Evolutionary conservation across 1,284 basidiomycete species (phyloP).

Genomic region (Omphalotus olearius): DNA sequence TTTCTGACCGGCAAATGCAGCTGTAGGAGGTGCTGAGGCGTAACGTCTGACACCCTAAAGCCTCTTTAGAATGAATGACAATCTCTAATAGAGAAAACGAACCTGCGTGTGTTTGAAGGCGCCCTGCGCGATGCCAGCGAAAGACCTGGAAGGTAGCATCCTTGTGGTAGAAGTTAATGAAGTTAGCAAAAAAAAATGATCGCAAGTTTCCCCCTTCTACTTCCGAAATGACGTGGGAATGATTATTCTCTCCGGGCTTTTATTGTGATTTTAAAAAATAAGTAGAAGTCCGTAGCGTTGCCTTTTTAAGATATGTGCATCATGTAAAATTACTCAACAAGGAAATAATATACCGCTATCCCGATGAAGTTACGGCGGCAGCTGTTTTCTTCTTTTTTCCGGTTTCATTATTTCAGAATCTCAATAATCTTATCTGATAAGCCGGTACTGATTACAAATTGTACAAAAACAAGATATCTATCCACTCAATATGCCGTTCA

Average conservation of each 20-base stretch:
- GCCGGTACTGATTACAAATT: neutral
- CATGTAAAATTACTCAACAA: too few relatives aligned
- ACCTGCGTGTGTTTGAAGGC: slow-evolving; percentile 45
- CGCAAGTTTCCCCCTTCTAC: slow-evolving; percentile 5
- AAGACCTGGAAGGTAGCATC: slow-evolving; percentile 58
- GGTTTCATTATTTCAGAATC: too few relatives aligned
- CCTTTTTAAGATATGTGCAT: too few relatives aligned
- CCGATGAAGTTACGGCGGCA: too few relatives aligned
- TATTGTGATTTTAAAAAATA: too few relatives aligned
- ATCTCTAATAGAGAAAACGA: slow-evolving; percentile 11
- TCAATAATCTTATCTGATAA: neutral
- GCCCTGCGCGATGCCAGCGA: slow-evolving; percentile 51
- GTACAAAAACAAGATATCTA: slow-evolving; percentile 32
- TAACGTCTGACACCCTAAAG: slow-evolving; percentile 55
- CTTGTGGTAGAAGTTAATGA: slow-evolving; percentile 15
- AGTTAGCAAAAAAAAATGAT: slow-evolving; percentile 9
- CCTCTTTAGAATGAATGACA: slow-evolving; percentile 7
- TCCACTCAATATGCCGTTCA: slow-evolving; percentile 80
- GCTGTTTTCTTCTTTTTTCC: too few relatives aligned
- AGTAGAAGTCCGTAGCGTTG: too few relatives aligned
- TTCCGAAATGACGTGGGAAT: slow-evolving; percentile 6
- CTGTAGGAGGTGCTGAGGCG: slow-evolving; percentile 73
- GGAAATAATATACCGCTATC: too few relatives aligned
- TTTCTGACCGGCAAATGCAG: slow-evolving; percentile 86
- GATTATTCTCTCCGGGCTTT: neutral